Base-by-base conservation (phyloP, 345 rosid genomes). In the Moricandia moricandioides region DNA sequence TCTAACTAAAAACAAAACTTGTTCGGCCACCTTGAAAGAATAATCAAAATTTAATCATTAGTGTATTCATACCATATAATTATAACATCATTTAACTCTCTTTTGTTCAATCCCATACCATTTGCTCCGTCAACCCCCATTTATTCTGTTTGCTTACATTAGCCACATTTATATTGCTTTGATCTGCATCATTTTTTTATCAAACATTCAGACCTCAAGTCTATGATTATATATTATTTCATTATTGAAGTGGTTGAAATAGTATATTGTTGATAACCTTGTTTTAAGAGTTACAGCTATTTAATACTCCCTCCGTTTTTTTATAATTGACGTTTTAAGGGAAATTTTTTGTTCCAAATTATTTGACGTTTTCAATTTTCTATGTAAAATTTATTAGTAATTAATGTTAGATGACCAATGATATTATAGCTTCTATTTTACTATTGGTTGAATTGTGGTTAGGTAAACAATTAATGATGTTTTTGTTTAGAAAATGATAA, bases 261-360 rank as follows among this genome's bases (percentile, higher is more conserved):
- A 14, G 31, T 27, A 55, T 11, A 37, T 6, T 55, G 21, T 39
- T 73, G 64, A 73, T 55, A 8, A 16, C 56, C 16, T n/a, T 62
- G 51, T 51, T 21, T 62, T 64, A 45, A 17, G 7, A 3, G 49
- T 35, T 47, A 24, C 71, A 56, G 65, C 71, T 74, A 45, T 18
- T 14, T n/a, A n/a, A n/a, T n/a, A n/a, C n/a, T n/a, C n/a, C n/a
- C n/a, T n/a, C n/a, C n/a, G n/a, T n/a, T n/a, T 45, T n/a, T n/a
- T n/a, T n/a, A n/a, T n/a, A n/a, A n/a, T n/a, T n/a, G n/a, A n/a
- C n/a, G n/a, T n/a, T n/a, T n/a, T n/a, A n/a, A n/a, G n/a, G n/a
- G n/a, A n/a, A n/a, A n/a, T n/a, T n/a, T n/a, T n/a, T n/a, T n/a
- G n/a, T n/a, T n/a, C n/a, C n/a, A n/a, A n/a, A n/a, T n/a, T n/a